Percentiles rank a stretch among this genome's conserved stretches.
phyloP scores from a whole-genome alignment of 192 early-diverging fungal genomes.

The Geranomyces michiganensis region DNA sequence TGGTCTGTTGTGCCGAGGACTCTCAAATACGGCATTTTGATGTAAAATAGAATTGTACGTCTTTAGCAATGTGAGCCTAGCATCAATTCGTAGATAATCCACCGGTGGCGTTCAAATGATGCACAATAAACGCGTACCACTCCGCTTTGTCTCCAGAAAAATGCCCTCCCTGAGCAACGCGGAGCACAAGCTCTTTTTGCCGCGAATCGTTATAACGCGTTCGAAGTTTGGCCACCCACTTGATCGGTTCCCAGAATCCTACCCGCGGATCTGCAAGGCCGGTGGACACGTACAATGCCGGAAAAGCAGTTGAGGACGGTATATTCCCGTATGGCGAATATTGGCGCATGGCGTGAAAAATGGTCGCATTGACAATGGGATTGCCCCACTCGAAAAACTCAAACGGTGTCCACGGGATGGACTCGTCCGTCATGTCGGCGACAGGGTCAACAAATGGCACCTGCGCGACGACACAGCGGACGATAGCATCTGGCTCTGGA shows the following conservation, averaged over 20 bases:
- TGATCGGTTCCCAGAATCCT: conserved; percentile 80
- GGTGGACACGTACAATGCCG: conserved; percentile 41
- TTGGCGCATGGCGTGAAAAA: conserved; percentile 43
- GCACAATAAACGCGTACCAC: conserved; percentile 33
- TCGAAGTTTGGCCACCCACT: conserved; percentile 81
- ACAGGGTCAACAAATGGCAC: conserved; percentile 55
- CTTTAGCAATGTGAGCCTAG: too few relatives aligned
- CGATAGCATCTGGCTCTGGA: background rate
- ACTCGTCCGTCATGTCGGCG: conserved; percentile 43
- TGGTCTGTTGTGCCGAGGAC: conserved; percentile 31
- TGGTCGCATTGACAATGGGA: conserved; percentile 28
- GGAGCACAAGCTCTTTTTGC: conserved; percentile 20
- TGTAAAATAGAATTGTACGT: too few relatives aligned
- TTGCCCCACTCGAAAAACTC: conserved; percentile 55
- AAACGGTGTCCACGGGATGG: conserved; percentile 49
- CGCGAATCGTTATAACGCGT: background rate
- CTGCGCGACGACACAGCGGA: conserved; percentile 41
- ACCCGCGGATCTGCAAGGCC: conserved; percentile 84
- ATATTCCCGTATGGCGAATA: conserved; percentile 51
- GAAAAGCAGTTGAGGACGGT: background rate
- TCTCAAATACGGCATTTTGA: conserved; percentile 34
- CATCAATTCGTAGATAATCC: too few relatives aligned
- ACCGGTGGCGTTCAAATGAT: too few relatives aligned
- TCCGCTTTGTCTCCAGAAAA: conserved; percentile 28
- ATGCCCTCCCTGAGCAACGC: conserved; percentile 28